Evolutionary conservation across 1,284 basidiomycete species (phyloP).

Genomic region (Pseudozyma hubeiensis): DNA sequence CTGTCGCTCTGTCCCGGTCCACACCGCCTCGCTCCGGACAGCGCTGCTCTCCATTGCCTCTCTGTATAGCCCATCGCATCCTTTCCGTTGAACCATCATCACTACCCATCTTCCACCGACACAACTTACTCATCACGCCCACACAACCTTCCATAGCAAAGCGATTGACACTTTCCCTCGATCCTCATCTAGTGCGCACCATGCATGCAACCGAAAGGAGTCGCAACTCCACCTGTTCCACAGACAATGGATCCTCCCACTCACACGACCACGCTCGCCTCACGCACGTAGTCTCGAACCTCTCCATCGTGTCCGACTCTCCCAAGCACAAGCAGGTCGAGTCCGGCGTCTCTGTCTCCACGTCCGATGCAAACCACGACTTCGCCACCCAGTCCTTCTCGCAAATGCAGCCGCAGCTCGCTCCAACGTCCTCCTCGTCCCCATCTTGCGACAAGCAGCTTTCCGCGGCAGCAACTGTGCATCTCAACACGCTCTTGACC

Average conservation of each 20-base stretch:
- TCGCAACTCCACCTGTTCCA: conserved; percentile 37
- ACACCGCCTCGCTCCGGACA: background rate
- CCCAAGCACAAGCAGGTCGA: conserved; percentile 19
- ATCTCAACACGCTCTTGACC: conserved; percentile 42
- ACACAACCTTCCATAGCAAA: too few species aligned
- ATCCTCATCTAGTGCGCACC: background rate
- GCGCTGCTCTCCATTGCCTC: background rate
- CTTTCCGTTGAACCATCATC: too few species aligned
- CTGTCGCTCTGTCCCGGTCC: background rate
- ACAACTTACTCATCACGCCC: too few species aligned
- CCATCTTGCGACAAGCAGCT: conserved; percentile 5
- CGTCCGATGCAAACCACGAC: conserved; percentile 6
- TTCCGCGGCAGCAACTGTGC: conserved; percentile 13
- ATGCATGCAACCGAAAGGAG: conserved; percentile 32
- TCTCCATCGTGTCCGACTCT: conserved; percentile 11
- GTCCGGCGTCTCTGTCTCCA: conserved; percentile 8
- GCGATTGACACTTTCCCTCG: background rate
- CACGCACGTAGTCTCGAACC: conserved; percentile 22
- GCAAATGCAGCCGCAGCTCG: background rate
- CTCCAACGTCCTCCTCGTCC: background rate
- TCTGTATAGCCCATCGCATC: too few species aligned
- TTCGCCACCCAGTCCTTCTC: background rate
- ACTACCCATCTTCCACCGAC: too few species aligned
- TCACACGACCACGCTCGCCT: conserved; percentile 21
- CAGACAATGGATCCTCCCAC: conserved; percentile 28